Conservation (phyloP, 495 filamentous ascomycete genomes). For the Staphylotrichum longicolle region DNA sequence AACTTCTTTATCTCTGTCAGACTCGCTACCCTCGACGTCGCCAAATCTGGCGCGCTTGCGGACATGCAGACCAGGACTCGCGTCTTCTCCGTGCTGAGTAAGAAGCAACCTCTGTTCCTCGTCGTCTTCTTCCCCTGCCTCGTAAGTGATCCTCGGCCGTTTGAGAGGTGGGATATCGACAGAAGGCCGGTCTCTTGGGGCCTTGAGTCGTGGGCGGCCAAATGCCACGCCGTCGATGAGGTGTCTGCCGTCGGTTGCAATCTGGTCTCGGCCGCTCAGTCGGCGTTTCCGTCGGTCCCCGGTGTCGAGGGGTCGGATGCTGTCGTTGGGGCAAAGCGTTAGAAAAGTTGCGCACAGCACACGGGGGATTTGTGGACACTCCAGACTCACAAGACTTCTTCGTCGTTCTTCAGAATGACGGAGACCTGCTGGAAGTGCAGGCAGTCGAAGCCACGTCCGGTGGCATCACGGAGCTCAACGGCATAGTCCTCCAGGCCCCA, state of each 20-base stretch:
- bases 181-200: constrained; percentile 59
- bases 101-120: constrained; percentile 36
- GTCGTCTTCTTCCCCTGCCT: constrained; percentile 32
- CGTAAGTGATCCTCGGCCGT: constrained; percentile 55
- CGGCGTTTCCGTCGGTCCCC: constrained; percentile 71
- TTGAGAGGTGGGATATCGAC: constrained; percentile 77
- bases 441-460: constrained; percentile 72
- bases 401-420: constrained; percentile 72
- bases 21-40: constrained; percentile 22
- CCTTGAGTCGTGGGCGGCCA: constrained; percentile 66
- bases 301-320: constrained; percentile 76
- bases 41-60: constrained; percentile 19
- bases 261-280: constrained; percentile 79
- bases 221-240: constrained; percentile 89
- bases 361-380: background rate
- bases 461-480: constrained; percentile 63
- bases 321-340: constrained; percentile 29
- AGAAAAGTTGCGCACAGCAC: background rate
- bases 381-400: constrained; percentile 69
- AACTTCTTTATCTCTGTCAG: constrained; percentile 25
- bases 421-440: constrained; percentile 78
- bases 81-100: constrained; percentile 41
- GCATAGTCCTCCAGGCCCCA: constrained; percentile 94
- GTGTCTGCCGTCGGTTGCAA: constrained; percentile 74
- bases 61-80: constrained; percentile 27